Evolutionary conservation across 2,329 filamentous ascomycete genomes (phyloP), one percentile per base, ranked within the genome.

Genomic region (Talaromyces sp.): DNA sequence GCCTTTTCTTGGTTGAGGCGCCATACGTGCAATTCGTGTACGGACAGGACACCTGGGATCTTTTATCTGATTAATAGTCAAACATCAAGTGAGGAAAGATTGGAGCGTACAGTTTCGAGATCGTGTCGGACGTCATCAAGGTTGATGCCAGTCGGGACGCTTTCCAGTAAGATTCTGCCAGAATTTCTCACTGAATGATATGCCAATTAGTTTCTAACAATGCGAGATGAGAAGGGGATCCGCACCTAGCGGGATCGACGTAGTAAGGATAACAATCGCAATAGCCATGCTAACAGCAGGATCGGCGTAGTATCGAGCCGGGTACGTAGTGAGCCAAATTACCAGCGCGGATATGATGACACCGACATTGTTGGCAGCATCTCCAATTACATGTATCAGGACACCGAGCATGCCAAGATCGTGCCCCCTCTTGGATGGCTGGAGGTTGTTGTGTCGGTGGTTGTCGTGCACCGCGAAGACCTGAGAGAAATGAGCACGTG

Each of bases 11-110:
- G 89, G 72, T 90, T 87, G 2, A 93, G 81, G 1, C 87, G 83
- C 90, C 90, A 93, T 67, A 92, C 85, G 69, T 92, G 89, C n/a
- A 93, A 80, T 70, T 93, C 89, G 68, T 92, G 89, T 16, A 92
- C 83, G 0, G 87, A 87, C 19, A 85, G 73, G 19, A 92, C 83
- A 0, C 89, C 89, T 0, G 86, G 83, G 27, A 59, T 75, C 27
- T 68, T 33, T 33, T 39, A 10, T 33, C 19, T 45, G 16, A 11
- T 47, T 4, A 27, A 35, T 35, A 50, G 43, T 41, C 7, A 14
- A 24, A 19, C 6, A 13, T 16, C 27, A 14, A 39, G 5, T 5
- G 5, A 9, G 50, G 9, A n/a, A 9, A 24, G 39, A 65, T 70
- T 35, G 72, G 6, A 24, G 7, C 45, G 31, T 8, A 88, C 86